Base-by-base conservation (phyloP, 192 early-diverging fungal genomes). In the Backusella macrospora region DNA sequence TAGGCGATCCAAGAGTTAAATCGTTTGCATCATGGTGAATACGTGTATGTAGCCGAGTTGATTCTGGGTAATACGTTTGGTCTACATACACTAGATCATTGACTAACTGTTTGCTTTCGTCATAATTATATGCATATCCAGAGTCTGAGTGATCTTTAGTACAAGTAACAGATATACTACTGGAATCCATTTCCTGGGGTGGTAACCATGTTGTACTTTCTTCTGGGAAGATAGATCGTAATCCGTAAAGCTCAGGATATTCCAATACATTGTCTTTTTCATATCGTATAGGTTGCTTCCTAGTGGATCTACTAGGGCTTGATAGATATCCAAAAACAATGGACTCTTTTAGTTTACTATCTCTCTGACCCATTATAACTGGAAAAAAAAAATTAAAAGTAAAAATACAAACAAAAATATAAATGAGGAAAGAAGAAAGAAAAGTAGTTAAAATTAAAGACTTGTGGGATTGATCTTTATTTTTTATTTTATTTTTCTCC, bases 41-140 rank as follows among this genome's bases (percentile, higher is more conserved):
- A 44, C 45, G 43, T 47, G 21, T 29, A 23, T 29, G 42, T 34
- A 44, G n/a, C 29, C 23, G 21, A 39, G 70, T 71, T n/a, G 70
- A 59, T 45, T 40, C 42, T 21, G 72, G 26, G 65, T 76, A 76
- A 48, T 76, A 64, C 6, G 23, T 76, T 16, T 37, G 6, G 62
- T 76, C 68, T 3, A 76, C 62, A 39, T 76, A 76, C 7, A 38
- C 49, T 4, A 76, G 59, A 43, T 76, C 74, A 46, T 69, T 44
- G 14, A 45, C 67, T 9, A 71, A 16, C 26, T 69, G 67, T 26
- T 44, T 42, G 18, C 65, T 66, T 66, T 66, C 37, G 40, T 66
- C 65, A 66, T 66, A 66, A 8, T 66, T 59, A 23, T 59, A 59
- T 59, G 52, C 52, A 59, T 59, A 66, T 12, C 65, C 65, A 42